phyloP scores from a whole-genome alignment of 768 basidiomycete species.

The Auriscalpium orientale region DNA sequence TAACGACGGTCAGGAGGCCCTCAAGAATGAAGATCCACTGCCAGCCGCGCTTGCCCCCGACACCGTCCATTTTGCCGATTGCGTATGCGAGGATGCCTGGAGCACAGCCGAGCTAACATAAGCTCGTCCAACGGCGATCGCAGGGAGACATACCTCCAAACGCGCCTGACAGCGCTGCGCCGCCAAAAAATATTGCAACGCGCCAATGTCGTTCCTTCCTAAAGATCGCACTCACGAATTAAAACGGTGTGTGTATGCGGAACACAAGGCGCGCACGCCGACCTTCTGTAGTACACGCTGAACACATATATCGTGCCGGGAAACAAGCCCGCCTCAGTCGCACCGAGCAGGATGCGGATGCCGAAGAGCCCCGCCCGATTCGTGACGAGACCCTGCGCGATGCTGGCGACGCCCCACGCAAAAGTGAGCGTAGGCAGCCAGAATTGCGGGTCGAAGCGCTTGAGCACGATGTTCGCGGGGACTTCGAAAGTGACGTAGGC shows the following conservation, averaged over 20 bases:
- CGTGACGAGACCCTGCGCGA: constrained; percentile 47
- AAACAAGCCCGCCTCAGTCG: constrained; percentile 45
- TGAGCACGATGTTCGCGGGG: constrained; percentile 48
- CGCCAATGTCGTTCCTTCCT: constrained; percentile 55
- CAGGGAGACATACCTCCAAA: constrained; percentile 43
- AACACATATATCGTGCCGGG: constrained; percentile 41
- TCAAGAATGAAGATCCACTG: constrained; percentile 59
- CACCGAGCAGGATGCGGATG: constrained; percentile 48
- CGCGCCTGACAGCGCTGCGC: constrained; percentile 54
- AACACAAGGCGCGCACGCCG: neutral
- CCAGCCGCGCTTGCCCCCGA: constrained; percentile 56
- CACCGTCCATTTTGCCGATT: constrained; percentile 53
- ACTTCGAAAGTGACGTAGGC: constrained; percentile 56
- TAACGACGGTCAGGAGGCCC: constrained; percentile 41
- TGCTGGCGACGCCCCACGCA: constrained; percentile 48
- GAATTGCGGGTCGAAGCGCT: constrained; percentile 48
- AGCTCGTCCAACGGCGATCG: too few species aligned
- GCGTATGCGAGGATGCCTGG: constrained; percentile 49
- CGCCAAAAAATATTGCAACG: constrained; percentile 56
- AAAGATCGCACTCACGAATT: neutral
- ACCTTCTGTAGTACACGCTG: constrained; percentile 50
- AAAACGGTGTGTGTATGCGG: too few species aligned
- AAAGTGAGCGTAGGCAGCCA: constrained; percentile 58
- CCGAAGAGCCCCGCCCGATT: constrained; percentile 47
- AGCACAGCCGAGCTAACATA: neutral